Evolutionary conservation across 2,329 filamentous ascomycete genomes (phyloP).

Genomic region (Hypomyces rosellus): DNA sequence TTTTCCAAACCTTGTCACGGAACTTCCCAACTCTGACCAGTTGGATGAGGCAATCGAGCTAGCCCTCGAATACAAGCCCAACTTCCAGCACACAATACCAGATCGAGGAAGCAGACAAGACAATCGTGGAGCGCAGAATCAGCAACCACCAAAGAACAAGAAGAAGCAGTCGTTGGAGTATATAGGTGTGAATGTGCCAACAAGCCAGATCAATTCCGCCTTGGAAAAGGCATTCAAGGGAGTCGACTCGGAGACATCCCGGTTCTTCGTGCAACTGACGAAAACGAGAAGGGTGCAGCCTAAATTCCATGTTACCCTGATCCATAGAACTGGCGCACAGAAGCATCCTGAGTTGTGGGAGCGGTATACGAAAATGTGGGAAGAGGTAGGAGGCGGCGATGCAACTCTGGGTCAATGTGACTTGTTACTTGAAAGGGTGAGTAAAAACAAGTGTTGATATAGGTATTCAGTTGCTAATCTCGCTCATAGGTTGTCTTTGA

Average conservation of each 20-base stretch:
- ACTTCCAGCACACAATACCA: conserved; percentile 69
- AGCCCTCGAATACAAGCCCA: conserved; percentile 71
- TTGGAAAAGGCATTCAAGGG: conserved; percentile 66
- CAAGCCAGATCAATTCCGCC: conserved; percentile 39
- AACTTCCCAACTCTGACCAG: conserved; percentile 64
- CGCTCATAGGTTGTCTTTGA: conserved; percentile 66
- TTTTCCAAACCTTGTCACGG: conserved; percentile 69
- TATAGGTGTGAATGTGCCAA: conserved; percentile 45
- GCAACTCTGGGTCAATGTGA: conserved; percentile 54
- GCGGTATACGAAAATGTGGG: conserved; percentile 58
- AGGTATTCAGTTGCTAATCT: conserved; percentile 3
- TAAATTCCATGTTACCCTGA: conserved; percentile 90
- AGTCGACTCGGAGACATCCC: conserved; percentile 35
- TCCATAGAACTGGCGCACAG: conserved; percentile 64
- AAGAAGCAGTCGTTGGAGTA: conserved; percentile 51
- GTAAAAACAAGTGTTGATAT: conserved; percentile 15
- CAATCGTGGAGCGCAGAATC: conserved; percentile 23
- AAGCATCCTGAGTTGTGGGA: conserved; percentile 68
- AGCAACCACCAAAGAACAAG: conserved; percentile 24
- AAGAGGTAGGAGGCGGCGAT: conserved; percentile 25
- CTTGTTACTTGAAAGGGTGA: conserved; percentile 55
- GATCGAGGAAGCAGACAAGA: conserved; percentile 41
- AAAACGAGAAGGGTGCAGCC: conserved; percentile 68
- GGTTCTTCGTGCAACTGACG: conserved; percentile 70
- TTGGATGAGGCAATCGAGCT: conserved; percentile 73